These are phyloP conservation scores for Lepidium campestre DNA, from an alignment of 441 rosid species.

Conservation along the genomic window DNA sequence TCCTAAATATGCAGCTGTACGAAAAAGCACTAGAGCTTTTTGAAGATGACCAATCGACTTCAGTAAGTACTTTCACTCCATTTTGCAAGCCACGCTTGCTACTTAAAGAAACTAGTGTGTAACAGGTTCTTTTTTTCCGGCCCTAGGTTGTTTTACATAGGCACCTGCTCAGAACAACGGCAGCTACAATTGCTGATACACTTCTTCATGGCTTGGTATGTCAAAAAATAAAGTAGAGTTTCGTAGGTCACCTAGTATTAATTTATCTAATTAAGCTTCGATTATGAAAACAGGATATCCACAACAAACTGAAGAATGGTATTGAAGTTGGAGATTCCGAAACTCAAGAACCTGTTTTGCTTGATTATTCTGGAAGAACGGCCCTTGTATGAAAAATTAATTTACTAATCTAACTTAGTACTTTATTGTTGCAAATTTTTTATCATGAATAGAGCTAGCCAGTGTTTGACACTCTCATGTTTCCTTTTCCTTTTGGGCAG, in stretches of 20 bases:
- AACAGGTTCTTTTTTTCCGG: conserved; percentile 18
- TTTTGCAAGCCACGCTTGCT: not conserved
- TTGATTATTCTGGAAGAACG: conserved; percentile 59
- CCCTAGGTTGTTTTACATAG: conserved; percentile 80
- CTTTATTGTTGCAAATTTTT: not conserved
- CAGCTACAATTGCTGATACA: conserved; percentile 60
- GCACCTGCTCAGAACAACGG: conserved; percentile 85
- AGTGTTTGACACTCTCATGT: not conserved
- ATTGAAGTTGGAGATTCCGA: conserved; percentile 59
- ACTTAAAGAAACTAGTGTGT: not conserved
- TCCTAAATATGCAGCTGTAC: conserved; percentile 84
- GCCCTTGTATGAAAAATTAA: conserved; percentile 50
- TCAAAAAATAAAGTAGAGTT: conserved; percentile 9
- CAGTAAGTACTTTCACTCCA: conserved; percentile 52
- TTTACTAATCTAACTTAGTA: not conserved
- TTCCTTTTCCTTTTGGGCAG: conserved; percentile 32
- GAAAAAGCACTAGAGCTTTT: conserved; percentile 88
- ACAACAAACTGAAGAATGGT: conserved; percentile 82
- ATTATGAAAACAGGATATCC: conserved; percentile 46
- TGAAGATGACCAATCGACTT: conserved; percentile 81
- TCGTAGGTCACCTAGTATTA: not conserved
- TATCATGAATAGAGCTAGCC: not conserved
- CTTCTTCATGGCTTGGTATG: conserved; percentile 74
- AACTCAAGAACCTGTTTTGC: conserved; percentile 41
- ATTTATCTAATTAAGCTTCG: conserved; percentile 11